phyloP scores from a whole-genome alignment of 192 early-diverging fungal species.

The Umbelopsis sp. region DNA sequence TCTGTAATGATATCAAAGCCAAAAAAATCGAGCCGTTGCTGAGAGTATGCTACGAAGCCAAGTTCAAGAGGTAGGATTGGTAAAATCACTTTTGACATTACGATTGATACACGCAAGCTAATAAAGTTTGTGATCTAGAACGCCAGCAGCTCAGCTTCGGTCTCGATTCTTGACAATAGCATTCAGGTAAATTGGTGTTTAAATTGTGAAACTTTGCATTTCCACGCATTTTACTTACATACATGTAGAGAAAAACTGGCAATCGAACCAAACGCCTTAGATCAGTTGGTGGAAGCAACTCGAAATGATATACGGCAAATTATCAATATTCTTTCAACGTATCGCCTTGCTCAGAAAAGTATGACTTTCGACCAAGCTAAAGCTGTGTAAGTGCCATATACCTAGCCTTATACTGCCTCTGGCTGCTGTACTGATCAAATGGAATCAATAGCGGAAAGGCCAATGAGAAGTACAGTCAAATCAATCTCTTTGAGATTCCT shows the following conservation, averaged over 20 bases:
- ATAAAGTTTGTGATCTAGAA: slow-evolving; percentile 40
- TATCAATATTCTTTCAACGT: slow-evolving; percentile 93
- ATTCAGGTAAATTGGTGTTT: slow-evolving; percentile 39
- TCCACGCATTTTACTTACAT: neutral
- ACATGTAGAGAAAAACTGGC: slow-evolving; percentile 70
- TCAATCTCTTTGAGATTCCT: slow-evolving; percentile 78
- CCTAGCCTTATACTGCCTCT: neutral
- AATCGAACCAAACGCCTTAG: slow-evolving; percentile 77
- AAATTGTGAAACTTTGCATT: no score
- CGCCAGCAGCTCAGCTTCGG: slow-evolving; percentile 72
- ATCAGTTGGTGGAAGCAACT: slow-evolving; percentile 77
- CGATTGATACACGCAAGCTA: neutral
- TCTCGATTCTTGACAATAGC: slow-evolving; percentile 79
- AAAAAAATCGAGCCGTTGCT: slow-evolving; percentile 84
- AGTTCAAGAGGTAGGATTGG: slow-evolving; percentile 63
- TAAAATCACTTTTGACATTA: neutral
- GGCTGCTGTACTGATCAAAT: slow-evolving; percentile 8
- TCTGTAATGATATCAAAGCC: slow-evolving; percentile 93
- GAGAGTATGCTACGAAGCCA: slow-evolving; percentile 80
- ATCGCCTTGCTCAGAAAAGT: slow-evolving; percentile 61
- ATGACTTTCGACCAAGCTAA: slow-evolving; percentile 87
- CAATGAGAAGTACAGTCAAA: slow-evolving; percentile 34
- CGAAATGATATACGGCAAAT: slow-evolving; percentile 95
- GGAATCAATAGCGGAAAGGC: slow-evolving; percentile 26
- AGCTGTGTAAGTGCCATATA: slow-evolving; percentile 50